Base-by-base conservation (phyloP, 1,139 yeast species). In the Yamadazyma aaseri region DNA sequence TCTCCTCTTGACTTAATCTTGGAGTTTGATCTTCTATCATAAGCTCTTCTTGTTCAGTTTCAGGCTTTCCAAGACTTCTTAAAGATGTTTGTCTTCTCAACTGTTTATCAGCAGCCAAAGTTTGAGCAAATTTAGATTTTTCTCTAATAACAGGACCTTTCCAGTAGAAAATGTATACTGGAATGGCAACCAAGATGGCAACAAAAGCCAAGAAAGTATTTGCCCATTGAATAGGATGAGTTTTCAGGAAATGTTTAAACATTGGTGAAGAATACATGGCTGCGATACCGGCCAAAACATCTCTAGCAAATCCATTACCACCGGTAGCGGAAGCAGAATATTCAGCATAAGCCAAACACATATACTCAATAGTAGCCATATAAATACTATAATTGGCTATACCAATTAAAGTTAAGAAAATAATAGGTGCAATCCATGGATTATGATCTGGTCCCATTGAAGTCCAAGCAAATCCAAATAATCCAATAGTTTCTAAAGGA, bases 261-360 rank as follows among this genome's bases (percentile, higher is more conserved):
- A 51, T 46, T 11, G 69, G 68, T 6, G 59, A 57, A 10, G 67
- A 53, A 39, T 55, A 60, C 60, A 61, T 58, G 16, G 67, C 56
- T 4, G 63, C 49, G 26, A 62, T 45, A 44, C 69, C 69, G 1
- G 68, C 66, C 31, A 63, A 46, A 32, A 62, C 56, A 39, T 63
- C 69, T 39, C 69, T 47, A n/a, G 69, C 62, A 40, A 61, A 60
- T 6, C 66, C 69, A 38, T 63, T 63, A 28, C 69, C 69, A 13
- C 68, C 68, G 5, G 69, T 63, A 6, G 68, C 68, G 11, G 67
- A 62, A 3, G 68, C 65, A 20, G 66, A 56, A 41, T 61, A 61
- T n/a, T 60, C 62, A 6, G 65, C 66, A 37, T 62, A 62, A n/a
- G 65, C 61, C 3, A 61, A 63, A 27, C 61, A 52, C 67, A 62